A percentile compares a stretch with the other conserved stretches of the same genome.
These are phyloP conservation scores for Hymenoscyphus occultus DNA, from an alignment of 2,329 filamentous ascomycete genomes.

Conservation along the genomic window DNA sequence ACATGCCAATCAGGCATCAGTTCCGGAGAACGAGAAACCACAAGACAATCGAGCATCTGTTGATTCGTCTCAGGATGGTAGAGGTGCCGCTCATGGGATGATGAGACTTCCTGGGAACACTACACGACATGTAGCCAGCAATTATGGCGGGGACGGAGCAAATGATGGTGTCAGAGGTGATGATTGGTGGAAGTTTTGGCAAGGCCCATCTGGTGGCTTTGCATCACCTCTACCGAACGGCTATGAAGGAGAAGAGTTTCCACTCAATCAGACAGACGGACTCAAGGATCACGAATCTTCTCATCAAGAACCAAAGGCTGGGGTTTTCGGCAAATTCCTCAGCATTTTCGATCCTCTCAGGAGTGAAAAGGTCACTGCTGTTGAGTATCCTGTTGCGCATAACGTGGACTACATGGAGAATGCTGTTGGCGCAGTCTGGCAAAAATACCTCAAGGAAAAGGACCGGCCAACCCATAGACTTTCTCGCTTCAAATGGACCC, in stretches of 20 bases:
- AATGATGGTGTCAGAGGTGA: slow-evolving; percentile 16
- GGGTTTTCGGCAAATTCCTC: slow-evolving; percentile 51
- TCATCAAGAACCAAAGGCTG: slow-evolving; percentile 36
- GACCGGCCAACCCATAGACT: slow-evolving; percentile 83
- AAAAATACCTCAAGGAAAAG: slow-evolving; percentile 74
- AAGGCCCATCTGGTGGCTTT: slow-evolving; percentile 58
- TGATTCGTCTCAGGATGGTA: slow-evolving; percentile 14
- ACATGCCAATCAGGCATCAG: slow-evolving; percentile 24
- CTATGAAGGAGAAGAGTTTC: slow-evolving; percentile 41
- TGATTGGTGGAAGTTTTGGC: slow-evolving; percentile 64
- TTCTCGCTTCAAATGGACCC: slow-evolving; percentile 55
- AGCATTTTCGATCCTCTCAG: slow-evolving; percentile 46
- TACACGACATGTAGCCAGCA: slow-evolving; percentile 20
- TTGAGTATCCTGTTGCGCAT: slow-evolving; percentile 59
- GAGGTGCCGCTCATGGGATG: slow-evolving; percentile 14
- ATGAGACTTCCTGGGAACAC: slow-evolving; percentile 29
- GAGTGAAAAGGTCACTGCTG: slow-evolving; percentile 29
- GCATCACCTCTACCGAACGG: slow-evolving; percentile 60
- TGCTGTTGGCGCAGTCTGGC: slow-evolving; percentile 70
- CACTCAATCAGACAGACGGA: slow-evolving; percentile 40
- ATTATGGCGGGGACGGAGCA: slow-evolving; percentile 25
- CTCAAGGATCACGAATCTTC: slow-evolving; percentile 5
- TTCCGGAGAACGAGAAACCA: slow-evolving; percentile 23
- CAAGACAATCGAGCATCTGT: slow-evolving; percentile 15
- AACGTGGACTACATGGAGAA: slow-evolving; percentile 60